phyloP scores from a whole-genome alignment of 2,329 filamentous ascomycete genomes.

The Akanthomyces muscarius region DNA sequence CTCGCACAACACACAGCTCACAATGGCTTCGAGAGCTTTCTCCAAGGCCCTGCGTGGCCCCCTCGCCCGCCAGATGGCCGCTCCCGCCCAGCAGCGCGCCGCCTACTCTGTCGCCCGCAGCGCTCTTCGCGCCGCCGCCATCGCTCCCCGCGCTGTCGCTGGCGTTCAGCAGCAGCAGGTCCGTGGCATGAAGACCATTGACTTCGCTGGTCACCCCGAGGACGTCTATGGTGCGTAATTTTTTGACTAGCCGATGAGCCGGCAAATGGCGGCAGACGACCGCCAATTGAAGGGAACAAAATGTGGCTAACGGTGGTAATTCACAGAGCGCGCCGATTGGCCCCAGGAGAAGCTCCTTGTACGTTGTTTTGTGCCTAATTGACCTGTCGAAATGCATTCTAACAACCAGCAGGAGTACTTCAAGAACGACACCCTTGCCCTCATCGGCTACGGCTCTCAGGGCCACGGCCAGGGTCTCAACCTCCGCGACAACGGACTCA shows the following conservation, averaged over 20 bases:
- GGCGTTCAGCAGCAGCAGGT: slow-evolving; percentile 62
- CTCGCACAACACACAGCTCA: slow-evolving; percentile 31
- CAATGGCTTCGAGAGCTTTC: slow-evolving; percentile 76
- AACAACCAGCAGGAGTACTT: slow-evolving; percentile 75
- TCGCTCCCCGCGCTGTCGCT: slow-evolving; percentile 49
- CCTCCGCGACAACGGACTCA: slow-evolving; percentile 98
- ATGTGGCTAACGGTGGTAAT: slow-evolving; percentile 26
- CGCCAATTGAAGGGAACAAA: not conserved
- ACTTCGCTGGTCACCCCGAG: slow-evolving; percentile 96
- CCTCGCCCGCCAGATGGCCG: slow-evolving; percentile 60
- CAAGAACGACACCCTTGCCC: slow-evolving; percentile 98
- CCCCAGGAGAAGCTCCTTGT: slow-evolving; percentile 96
- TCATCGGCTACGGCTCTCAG: slow-evolving; percentile 97
- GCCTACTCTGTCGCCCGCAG: slow-evolving; percentile 58
- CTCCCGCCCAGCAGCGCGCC: slow-evolving; percentile 59
- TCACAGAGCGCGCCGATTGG: slow-evolving; percentile 92
- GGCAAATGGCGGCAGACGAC: not conserved
- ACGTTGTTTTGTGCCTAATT: slow-evolving; percentile 15
- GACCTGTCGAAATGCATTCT: not conserved
- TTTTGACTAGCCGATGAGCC: not conserved
- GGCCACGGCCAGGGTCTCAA: slow-evolving; percentile 99
- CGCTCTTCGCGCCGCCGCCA: slow-evolving; percentile 51
- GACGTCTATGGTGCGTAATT: slow-evolving; percentile 74
- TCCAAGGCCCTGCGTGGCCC: slow-evolving; percentile 62
- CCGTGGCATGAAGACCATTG: slow-evolving; percentile 95